phyloP scores from a whole-genome alignment of 176 grass and related monocot genomes.

The Echinochloa phyllopogon region DNA sequence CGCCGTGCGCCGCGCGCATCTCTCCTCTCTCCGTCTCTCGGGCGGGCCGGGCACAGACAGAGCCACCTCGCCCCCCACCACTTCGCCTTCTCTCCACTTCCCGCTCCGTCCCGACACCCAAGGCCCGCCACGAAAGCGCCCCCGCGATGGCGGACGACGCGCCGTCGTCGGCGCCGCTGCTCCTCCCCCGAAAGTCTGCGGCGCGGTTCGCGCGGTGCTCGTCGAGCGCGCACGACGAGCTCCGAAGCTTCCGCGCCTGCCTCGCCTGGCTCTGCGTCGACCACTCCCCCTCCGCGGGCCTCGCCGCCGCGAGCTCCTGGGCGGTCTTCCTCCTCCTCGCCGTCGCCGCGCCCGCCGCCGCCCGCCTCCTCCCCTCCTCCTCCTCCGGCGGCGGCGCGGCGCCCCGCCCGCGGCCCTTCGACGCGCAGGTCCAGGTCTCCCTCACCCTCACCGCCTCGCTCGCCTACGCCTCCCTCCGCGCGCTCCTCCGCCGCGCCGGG shows the following conservation, averaged over 20 bases:
- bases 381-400: rapidly evolving
- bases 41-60: background rate
- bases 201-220: slow-evolving; percentile 40
- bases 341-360: slow-evolving; percentile 20
- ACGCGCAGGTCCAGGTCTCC: slow-evolving; percentile 64
- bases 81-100: background rate
- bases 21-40: background rate
- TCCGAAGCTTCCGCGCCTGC: slow-evolving; percentile 56
- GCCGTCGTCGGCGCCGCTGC: background rate
- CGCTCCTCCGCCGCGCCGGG: slow-evolving; percentile 29
- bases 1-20: background rate
- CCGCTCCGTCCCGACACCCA: slow-evolving; percentile 18
- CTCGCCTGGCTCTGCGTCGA: slow-evolving; percentile 76
- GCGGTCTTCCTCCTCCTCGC: slow-evolving; percentile 56
- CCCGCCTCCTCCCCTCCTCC: background rate
- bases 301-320: slow-evolving; percentile 45
- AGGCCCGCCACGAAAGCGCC: background rate
- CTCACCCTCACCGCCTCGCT: slow-evolving; percentile 50
- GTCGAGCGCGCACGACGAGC: slow-evolving; percentile 58
- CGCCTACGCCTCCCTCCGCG: slow-evolving; percentile 52
- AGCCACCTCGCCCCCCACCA: background rate
- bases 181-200: background rate
- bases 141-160: slow-evolving; percentile 36
- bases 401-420: slow-evolving; percentile 15
- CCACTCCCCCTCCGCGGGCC: slow-evolving; percentile 31